Conservation (phyloP, 176 grass and related monocot species). For the Rhynchospora tenuis region DNA sequence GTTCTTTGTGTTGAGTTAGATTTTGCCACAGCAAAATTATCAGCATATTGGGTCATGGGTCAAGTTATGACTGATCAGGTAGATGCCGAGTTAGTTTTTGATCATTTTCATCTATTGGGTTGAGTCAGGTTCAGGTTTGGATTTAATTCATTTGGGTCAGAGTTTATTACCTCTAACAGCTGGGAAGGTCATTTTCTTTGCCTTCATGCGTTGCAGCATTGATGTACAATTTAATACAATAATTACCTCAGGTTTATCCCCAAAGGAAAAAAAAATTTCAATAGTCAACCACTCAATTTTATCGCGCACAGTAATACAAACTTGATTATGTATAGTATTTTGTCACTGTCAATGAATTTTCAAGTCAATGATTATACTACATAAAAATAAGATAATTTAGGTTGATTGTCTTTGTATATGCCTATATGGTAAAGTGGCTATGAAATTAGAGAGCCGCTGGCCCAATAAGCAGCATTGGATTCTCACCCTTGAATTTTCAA, state of each 20-base stretch:
- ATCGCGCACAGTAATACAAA: neutral
- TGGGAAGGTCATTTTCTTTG: too few relatives aligned
- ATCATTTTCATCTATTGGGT: too few relatives aligned
- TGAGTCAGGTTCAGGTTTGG: too few relatives aligned
- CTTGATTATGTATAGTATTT: neutral
- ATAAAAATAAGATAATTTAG: neutral
- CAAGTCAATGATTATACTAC: neutral
- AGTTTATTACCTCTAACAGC: too few relatives aligned
- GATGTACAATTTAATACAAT: neutral
- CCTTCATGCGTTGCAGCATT: neutral
- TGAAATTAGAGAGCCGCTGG: neutral
- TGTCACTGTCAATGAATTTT: neutral
- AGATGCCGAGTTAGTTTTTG: too few relatives aligned
- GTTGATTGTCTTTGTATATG: neutral
- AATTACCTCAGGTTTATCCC: neutral
- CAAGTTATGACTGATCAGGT: too few relatives aligned
- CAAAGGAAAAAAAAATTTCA: neutral
- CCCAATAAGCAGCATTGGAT: neutral
- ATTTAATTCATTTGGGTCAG: too few relatives aligned
- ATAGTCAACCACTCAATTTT: neutral
- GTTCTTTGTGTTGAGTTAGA: too few relatives aligned
- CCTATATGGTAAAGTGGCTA: neutral
- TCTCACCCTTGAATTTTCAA: neutral
- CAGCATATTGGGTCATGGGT: too few relatives aligned
- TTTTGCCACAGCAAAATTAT: too few relatives aligned